Evolutionary conservation across 768 basidiomycete genomes (phyloP).

Genomic region (Agrocybe praecox): DNA sequence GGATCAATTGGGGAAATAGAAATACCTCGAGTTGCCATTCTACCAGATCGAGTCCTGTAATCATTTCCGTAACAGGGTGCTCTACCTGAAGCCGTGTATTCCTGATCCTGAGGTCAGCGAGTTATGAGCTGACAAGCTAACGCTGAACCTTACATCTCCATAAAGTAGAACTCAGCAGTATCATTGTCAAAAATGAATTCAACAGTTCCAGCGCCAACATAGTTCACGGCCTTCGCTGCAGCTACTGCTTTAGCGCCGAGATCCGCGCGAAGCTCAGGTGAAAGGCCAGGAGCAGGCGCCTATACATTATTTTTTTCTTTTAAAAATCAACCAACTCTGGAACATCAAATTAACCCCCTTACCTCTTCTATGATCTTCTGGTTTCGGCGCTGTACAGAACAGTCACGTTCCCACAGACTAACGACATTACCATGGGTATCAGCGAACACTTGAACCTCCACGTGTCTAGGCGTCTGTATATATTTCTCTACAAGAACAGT

Average conservation of each 20-base stretch:
- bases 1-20: not conserved
- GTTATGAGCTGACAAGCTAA: not conserved
- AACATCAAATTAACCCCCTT: slow-evolving; percentile 3
- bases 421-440: slow-evolving; percentile 79
- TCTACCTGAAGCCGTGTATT: slow-evolving; percentile 87
- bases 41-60: slow-evolving; percentile 91
- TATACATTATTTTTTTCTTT: slow-evolving; percentile 28
- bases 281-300: slow-evolving; percentile 91
- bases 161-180: slow-evolving; percentile 85
- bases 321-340: not conserved
- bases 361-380: slow-evolving; percentile 97
- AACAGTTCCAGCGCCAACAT: slow-evolving; percentile 92
- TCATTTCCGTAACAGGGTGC: slow-evolving; percentile 94
- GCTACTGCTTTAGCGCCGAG: slow-evolving; percentile 87
- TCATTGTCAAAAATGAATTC: slow-evolving; percentile 98
- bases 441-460: slow-evolving; percentile 95
- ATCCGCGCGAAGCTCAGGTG: slow-evolving; percentile 75
- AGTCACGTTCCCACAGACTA: slow-evolving; percentile 96
- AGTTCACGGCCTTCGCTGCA: slow-evolving; percentile 90
- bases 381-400: slow-evolving; percentile 88
- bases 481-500: slow-evolving; percentile 89
- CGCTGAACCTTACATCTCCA: slow-evolving; percentile 79
- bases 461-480: slow-evolving; percentile 83
- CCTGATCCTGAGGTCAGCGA: slow-evolving; percentile 41
- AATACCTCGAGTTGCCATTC: slow-evolving; percentile 90